Evolutionary conservation across 2,329 filamentous ascomycete species (phyloP).

Genomic region (Stagonosporopsis vannaccii): DNA sequence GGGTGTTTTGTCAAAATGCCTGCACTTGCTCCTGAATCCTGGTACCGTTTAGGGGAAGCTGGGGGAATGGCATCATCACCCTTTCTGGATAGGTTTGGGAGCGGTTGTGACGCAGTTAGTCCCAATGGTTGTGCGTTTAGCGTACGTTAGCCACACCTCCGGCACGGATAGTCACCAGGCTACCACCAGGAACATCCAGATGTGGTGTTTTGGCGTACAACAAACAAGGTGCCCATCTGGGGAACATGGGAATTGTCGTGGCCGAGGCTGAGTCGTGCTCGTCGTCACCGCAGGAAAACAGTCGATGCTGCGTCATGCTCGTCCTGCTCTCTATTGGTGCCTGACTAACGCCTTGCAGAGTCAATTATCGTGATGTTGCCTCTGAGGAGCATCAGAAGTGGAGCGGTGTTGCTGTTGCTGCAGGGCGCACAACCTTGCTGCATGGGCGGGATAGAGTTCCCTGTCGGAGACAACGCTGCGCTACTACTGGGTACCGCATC

Average conservation of each 20-base stretch:
- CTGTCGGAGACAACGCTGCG: conserved; percentile 26
- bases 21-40: neutral
- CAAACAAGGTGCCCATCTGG: neutral
- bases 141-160: neutral
- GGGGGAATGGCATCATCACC: conserved; percentile 10
- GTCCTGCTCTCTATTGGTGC: conserved; percentile 5
- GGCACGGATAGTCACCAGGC: neutral
- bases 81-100: neutral
- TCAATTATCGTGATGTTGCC: conserved; percentile 14
- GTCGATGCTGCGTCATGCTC: conserved; percentile 2
- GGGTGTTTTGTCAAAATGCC: conserved; percentile 2
- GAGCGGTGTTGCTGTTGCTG: conserved; percentile 15
- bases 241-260: neutral
- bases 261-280: neutral
- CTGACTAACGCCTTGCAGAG: conserved; percentile 8
- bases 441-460: conserved; percentile 5
- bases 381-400: conserved; percentile 9
- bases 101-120: conserved; percentile 4
- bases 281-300: conserved; percentile 2
- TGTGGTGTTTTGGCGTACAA: conserved; percentile 14
- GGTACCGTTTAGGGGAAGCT: neutral
- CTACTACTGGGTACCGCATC: conserved; percentile 28
- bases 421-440: conserved; percentile 12
- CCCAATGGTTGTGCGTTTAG: conserved; percentile 5
- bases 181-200: conserved; percentile 3